Conservation (phyloP, 106 monocot genomes). For the Dendrobium chrysotoxum region DNA sequence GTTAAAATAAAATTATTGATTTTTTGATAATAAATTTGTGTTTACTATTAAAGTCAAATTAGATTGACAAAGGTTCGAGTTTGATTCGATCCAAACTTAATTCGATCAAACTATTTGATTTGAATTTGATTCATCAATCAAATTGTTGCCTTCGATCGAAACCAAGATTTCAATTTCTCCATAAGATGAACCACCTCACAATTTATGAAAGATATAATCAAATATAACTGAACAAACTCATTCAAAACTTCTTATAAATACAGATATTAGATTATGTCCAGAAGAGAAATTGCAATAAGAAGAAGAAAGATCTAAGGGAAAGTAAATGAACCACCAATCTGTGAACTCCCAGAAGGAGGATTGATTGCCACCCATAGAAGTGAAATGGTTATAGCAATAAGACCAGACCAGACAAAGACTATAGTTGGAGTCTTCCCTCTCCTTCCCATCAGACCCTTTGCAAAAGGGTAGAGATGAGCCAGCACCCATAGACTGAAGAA, state of each 20-base stretch:
- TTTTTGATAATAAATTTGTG: no score
- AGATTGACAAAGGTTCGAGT: no score
- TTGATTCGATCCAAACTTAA: no score
- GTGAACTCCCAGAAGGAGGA: conserved; percentile 37
- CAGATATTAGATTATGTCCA: background rate
- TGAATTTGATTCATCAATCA: no score
- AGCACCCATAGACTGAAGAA: conserved; percentile 92
- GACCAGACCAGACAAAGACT: conserved; percentile 81
- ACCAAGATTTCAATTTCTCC: no score
- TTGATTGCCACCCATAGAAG: conserved; percentile 78
- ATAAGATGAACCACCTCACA: no score
- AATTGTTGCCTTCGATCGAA: no score
- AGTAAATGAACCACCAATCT: conserved; percentile 71
- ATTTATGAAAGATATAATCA: no score
- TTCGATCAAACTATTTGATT: no score
- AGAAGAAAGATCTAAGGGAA: conserved; percentile 43
- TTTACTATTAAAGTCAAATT: no score
- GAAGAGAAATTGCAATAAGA: background rate
- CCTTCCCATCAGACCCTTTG: conserved; percentile 80
- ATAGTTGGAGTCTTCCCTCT: conserved; percentile 76
- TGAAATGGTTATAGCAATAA: conserved; percentile 81
- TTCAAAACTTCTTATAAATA: background rate
- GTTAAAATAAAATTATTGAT: no score
- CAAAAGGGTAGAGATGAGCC: conserved; percentile 40
- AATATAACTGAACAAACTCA: background rate